A percentile compares a stretch with the other conserved stretches of the same genome.
Conservation (phyloP, 2,329 filamentous ascomycete species). For the Trichoderma brevicompactum region DNA sequence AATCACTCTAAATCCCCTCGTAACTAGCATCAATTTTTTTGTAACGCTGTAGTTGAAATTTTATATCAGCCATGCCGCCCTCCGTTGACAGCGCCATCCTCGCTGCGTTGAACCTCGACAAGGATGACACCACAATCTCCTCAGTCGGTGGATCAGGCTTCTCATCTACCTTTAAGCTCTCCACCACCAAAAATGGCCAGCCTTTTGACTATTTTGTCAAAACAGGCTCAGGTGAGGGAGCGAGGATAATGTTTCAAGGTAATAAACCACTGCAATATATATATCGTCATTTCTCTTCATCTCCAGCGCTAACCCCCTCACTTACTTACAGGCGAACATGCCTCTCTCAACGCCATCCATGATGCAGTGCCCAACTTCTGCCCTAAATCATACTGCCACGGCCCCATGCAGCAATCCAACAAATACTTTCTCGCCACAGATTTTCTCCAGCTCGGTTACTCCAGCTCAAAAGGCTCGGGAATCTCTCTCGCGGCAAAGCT, state of each 20-base stretch:
- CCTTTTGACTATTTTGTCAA: constrained; percentile 72
- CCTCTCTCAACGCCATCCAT: constrained; percentile 82
- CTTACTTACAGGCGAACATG: constrained; percentile 68
- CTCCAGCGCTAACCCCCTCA: neutral
- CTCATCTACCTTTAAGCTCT: constrained; percentile 66
- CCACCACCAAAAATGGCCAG: constrained; percentile 51
- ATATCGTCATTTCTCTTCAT: too few relatives aligned
- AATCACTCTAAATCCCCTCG: neutral
- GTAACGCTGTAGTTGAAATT: too few relatives aligned
- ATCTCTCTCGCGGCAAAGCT: constrained; percentile 74
- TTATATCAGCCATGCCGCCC: constrained; percentile 43
- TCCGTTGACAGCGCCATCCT: constrained; percentile 67
- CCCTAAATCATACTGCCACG: constrained; percentile 75
- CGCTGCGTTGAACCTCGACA: constrained; percentile 62
- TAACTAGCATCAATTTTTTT: too few relatives aligned
- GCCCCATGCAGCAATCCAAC: constrained; percentile 57
- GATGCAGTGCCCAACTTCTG: constrained; percentile 72
- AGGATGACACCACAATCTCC: constrained; percentile 57
- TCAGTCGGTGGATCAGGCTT: constrained; percentile 70
- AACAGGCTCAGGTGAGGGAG: constrained; percentile 62
- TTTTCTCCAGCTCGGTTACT: constrained; percentile 69
- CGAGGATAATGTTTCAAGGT: constrained; percentile 73
- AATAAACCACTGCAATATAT: too few relatives aligned
- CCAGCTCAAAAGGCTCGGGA: constrained; percentile 50
- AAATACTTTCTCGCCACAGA: constrained; percentile 71